Evolutionary conservation across 2,329 filamentous ascomycete genomes (phyloP), one percentile per base, ranked within the genome.

Genomic region (Calonectria pteridis): DNA sequence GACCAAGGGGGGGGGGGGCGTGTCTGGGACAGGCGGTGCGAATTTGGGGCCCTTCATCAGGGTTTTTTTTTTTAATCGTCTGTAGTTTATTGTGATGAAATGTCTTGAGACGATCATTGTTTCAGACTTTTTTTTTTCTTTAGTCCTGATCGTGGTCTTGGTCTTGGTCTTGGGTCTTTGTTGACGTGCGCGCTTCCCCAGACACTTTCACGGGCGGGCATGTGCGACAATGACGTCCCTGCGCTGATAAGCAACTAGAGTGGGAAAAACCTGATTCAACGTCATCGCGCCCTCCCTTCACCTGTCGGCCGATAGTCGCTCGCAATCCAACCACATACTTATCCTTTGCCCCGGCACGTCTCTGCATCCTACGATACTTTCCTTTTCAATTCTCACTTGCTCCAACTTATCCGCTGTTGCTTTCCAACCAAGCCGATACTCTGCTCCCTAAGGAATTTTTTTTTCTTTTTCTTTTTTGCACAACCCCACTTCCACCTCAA

Each of bases 271-370:
- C 58, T 53, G 65, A 31, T 63, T 53, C 55, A 53, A 28, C 33
- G 59, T 64, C 59, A 64, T 64, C 29, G 59, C 59, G 9, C 59
- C 59, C 40, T 64, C 40, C 59, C 40, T 46, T 46, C 55, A n/a
- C 10, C 20, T 13, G 29, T 14, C 7, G 28, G 29, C 31, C 33
- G 20, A 37, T 23, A 40, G 43, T 11, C 37, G n/a, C 14, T 62
- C 11, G 31, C 33, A 40, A 40, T 62, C 55, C 33, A 40, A 35
- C 35, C 33, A 62, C 35, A 59, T 37, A 59, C 33, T 40, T 62
- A 62, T 62, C 55, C 33, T 62, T 40, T 62, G 31, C 33, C 55
- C 29, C 33, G 33, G 37, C 55, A 62, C 13, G 14, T 28, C n/a
- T 62, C 35, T 40, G 35, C 33, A 28, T 37, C 23, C 35, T 43